Evolutionary conservation across 129 eudicot species (phyloP), one percentile per base, ranked within the genome.

Genomic region (Artemisia argyi): DNA sequence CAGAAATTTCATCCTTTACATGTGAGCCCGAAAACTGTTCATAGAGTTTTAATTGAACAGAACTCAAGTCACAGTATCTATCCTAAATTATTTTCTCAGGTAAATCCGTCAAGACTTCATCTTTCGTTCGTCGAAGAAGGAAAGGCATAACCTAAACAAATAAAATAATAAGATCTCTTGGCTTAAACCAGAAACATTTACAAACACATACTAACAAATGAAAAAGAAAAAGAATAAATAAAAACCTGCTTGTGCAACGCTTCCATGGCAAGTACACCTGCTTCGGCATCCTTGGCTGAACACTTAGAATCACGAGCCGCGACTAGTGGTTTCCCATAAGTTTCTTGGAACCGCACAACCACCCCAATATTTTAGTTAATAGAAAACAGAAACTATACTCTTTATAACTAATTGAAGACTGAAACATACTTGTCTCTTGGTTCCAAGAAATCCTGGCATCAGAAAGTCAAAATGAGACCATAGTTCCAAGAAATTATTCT

Each of bases 381-480:
- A 39, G 46, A 39, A 39, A 39, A 39, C 10, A 39, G 46, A 39
- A 39, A 39, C 46, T 39, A 7, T 8, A 39, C 46, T 39, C 10
- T 39, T 39, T 7, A n/a, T 39, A 8, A 39, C 10, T 39, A 39
- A 1, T 39, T 39, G 58, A 8, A 5, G 3, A 13, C 5, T 55
- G 22, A 22, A 17, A 78, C 87, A 64, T 87, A 88, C 97, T 65
- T 88, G 99, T 91, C 96, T 88, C 76, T 95, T 97, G 0, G 97
- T 88, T 75, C 99, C 99, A 74, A 95, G 99, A 78, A 95, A 95
- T 69, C 99, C 99, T 32, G 99, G 99, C 99, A 95, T 95, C 61
- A 95, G 83, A 76, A 91, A 95, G 85, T 95, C 99, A 86, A 95
- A 95, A 79, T 91, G 97, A 51, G 99, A 95, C 99, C 99, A 95